Evolutionary conservation across 2,329 filamentous ascomycete genomes (phyloP), one percentile per base, ranked within the genome.

Genomic region (Stachybotrys chartarum): DNA sequence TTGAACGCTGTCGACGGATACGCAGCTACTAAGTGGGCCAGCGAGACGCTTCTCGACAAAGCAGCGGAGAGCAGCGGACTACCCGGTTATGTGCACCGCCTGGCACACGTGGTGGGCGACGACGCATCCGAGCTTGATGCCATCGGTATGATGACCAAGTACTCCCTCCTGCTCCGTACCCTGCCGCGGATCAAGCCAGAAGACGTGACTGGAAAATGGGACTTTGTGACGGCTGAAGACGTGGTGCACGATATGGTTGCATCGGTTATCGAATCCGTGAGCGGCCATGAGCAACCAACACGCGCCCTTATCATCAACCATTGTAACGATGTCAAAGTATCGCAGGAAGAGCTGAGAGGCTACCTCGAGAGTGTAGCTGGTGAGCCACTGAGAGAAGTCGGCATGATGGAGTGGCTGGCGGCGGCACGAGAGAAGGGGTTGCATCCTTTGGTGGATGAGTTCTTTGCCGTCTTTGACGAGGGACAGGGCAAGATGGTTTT

Each of bases 21-120:
- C 51, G 54, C 62, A 1, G 60, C 68, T 1, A 63, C 66, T 1
- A 70, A 71, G 54, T 73, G 70, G 71, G 70, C 61, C 7, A 63
- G 61, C 7, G 71, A 74, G 56, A 51, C 54, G 16, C 59, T 65
- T 16, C 60, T 73, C 0, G 64, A 68, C 50, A 63, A 62, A n/a
- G 57, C 56, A 3, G 32, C 52, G 6, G 30, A 55, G 35, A 51
- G 42, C 32, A 48, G 56, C 30, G 45, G 48, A 10, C 44, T 60
- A 4, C 52, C 52, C 16, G 51, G 55, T 30, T 57, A 47, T 31
- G 50, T 63, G 24, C 60, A 63, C 53, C 56, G 59, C 10, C 46
- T 30, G 46, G 24, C n/a, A 10, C n/a, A 30, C 24, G 24, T 48
- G 10, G 24, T 30, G 10, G 46, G 46, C n/a, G 46, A 48, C n/a